Base-by-base conservation (phyloP, 2,329 filamentous ascomycete genomes). In the Xylaria sp. region DNA sequence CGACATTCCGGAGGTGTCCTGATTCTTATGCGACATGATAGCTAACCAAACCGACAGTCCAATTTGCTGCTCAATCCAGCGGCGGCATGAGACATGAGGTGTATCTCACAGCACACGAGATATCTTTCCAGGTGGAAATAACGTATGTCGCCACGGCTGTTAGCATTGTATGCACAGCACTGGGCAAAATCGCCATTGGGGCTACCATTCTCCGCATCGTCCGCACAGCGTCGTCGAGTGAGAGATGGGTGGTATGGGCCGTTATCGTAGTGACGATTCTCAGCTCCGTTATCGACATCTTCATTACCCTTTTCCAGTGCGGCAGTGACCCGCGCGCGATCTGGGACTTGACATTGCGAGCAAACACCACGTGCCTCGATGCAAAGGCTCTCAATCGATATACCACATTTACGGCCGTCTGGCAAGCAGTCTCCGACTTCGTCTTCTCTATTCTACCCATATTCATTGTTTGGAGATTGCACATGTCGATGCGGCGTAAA, bases 171-270 rank as follows among this genome's bases (percentile, higher is more conserved):
- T 59, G 54, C 39, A 66, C 64, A 15, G 64, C 53, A 13, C 13
- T 66, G 20, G 64, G 64, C 44, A 66, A 66, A 38, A 63, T 63
- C 17, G 64, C 64, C 36, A 54, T 66, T 22, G 64, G 64, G 11
- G 38, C n/a, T 9, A 66, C 64, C 1, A 66, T 63, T 47, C 54
- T 66, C 6, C 64, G 64, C 42, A 66, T 66, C 39, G 54, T 66
- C 27, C 50, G 64, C 29, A 27, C 50, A 33, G 53, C 64, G 9
- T 66, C 64, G 22, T 47, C 45, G 25, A 53, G 59, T 15, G 53
- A 66, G 31, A 51, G 53, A 58, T 63, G 59, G 59, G 54, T 66
- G 2, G 58, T 66, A 45, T 66, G 64, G 64, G 54, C 49, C 27
- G 25, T 66, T 7, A 59, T 66, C 3, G 25, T n/a, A 1, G 45